phyloP scores from a whole-genome alignment of 2,329 filamentous ascomycete species.

The Venturia oleaginea region DNA sequence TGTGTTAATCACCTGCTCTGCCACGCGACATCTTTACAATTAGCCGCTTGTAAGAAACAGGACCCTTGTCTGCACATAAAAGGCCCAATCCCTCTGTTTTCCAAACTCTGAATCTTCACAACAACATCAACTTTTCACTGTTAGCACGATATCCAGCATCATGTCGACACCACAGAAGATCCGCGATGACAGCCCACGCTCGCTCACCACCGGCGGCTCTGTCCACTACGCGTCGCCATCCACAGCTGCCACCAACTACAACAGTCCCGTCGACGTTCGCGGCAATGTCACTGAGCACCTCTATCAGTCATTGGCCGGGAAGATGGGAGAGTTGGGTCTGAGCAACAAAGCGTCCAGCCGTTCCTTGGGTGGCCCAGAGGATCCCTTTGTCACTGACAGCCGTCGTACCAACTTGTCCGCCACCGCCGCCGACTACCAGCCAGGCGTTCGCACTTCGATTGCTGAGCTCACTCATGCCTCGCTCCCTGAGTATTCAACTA shows the following conservation, averaged over 20 bases:
- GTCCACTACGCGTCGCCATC: constrained; percentile 11
- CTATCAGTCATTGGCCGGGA: neutral
- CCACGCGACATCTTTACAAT: neutral
- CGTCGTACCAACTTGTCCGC: neutral
- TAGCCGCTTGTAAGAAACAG: neutral
- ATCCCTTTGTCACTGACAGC: constrained; percentile 8
- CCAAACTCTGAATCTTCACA: neutral
- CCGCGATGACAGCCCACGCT: constrained; percentile 7
- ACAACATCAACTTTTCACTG: neutral
- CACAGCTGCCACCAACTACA: constrained; percentile 9
- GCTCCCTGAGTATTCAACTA: neutral
- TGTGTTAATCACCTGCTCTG: neutral
- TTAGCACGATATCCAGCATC: neutral
- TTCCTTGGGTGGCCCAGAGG: neutral
- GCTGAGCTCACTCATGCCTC: constrained; percentile 3
- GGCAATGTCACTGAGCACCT: constrained; percentile 2
- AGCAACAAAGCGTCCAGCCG: neutral
- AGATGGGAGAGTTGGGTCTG: constrained; percentile 1
- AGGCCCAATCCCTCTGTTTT: neutral
- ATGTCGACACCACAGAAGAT: constrained; percentile 10
- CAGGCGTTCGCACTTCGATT: neutral
- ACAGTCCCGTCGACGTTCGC: constrained; percentile 6
- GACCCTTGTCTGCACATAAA: neutral
- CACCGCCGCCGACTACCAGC: constrained; percentile 10
- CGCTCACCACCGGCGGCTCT: neutral